Evolutionary conservation across 495 filamentous ascomycete genomes (phyloP), one percentile per base, ranked within the genome.

Genomic region (Talaromyces adpressus): DNA sequence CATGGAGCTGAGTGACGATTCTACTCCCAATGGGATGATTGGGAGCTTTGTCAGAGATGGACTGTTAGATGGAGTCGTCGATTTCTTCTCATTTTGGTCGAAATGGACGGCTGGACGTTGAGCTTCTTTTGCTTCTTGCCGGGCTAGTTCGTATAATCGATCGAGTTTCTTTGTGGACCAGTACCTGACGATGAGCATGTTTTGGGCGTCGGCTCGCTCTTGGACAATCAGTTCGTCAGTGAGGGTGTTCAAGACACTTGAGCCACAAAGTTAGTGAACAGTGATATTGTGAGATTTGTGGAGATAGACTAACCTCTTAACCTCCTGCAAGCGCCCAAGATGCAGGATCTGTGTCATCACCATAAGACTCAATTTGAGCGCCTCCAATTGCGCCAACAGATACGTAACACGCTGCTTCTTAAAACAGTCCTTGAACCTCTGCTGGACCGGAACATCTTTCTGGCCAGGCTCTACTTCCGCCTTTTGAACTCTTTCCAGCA

Each of bases 151-250:
- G 68, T 76, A 79, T 22, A 81, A 65, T 7, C 70, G 70, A 27
- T 76, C 76, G 6, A 81, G 67, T 11, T 75, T 75, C 51, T 73
- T 76, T 29, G 72, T 63, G 12, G 77, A 74, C 74, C 74, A 80
- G 63, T 80, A 77, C 49, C 79, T 68, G 4, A 79, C 71, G n/a
- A 81, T 72, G 27, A 81, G 71, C 77, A 81, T 78, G 57, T 79
- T 81, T 64, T 81, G 76, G 12, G 72, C 71, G 49, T 81, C 78
- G 7, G 74, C 76, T 57, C 77, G 71, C 34, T 78, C 77, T 62
- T 80, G 77, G 6, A 72, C 70, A 63, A 79, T 71, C 2, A 64
- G 36, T n/a, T 77, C 73, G 0, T 76, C 71, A 12, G 57, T 56
- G 1, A 63, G 30, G 25, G 52, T 41, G 5, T 64, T 62, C 36